phyloP scores from a whole-genome alignment of 371 early-diverging fungal species.

The Apophysomyces variabilis region DNA sequence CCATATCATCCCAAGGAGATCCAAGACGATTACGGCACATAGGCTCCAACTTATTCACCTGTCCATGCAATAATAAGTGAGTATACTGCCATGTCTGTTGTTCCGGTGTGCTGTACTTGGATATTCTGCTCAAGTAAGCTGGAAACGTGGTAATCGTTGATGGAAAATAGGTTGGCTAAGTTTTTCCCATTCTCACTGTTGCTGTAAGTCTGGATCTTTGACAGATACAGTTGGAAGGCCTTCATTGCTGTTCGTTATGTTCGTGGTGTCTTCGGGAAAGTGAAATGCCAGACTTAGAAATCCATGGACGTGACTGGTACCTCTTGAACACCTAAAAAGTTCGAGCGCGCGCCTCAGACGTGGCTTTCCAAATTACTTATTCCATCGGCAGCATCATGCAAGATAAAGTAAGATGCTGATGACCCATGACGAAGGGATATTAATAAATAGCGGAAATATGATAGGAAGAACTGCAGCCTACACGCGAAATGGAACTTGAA shows the following conservation, averaged over 20 bases:
- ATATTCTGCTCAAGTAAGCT: constrained; percentile 23
- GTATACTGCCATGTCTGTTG: not conserved
- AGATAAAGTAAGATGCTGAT: constrained; percentile 7
- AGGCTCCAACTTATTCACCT: constrained; percentile 34
- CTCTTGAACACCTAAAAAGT: not conserved
- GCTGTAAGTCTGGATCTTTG: constrained; percentile 19
- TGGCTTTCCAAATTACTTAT: not conserved
- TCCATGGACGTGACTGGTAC: constrained; percentile 6
- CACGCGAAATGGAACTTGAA: constrained; percentile 49
- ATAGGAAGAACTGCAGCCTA: constrained; percentile 25
- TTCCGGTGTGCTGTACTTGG: constrained; percentile 12
- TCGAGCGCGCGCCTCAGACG: not conserved
- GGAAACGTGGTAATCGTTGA: constrained; percentile 27
- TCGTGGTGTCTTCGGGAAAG: not conserved
- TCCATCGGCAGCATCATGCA: constrained; percentile 1
- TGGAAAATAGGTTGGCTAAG: constrained; percentile 27
- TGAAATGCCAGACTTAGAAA: not conserved
- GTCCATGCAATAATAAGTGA: not conserved
- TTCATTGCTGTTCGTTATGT: constrained; percentile 14
- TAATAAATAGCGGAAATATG: not conserved
- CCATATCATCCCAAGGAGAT: constrained; percentile 59
- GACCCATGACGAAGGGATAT: not conserved
- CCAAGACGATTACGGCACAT: constrained; percentile 32
- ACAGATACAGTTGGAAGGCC: constrained; percentile 22
- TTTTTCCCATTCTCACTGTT: constrained; percentile 34